Evolutionary conservation across 306 rosid species (phyloP).

Genomic region (Pterocarpus macrocarpus): DNA sequence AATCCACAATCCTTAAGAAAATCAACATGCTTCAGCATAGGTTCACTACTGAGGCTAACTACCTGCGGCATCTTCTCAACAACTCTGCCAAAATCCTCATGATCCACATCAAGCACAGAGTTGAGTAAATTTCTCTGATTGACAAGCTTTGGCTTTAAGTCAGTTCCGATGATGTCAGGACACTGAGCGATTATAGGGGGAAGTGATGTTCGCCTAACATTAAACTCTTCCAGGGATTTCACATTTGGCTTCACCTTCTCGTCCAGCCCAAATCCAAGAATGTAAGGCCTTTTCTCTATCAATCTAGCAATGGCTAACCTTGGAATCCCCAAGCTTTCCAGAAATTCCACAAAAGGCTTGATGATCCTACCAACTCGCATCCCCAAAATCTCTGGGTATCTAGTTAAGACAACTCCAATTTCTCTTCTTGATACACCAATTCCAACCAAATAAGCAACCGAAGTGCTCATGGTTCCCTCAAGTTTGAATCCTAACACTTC

Average conservation of each 20-base stretch:
- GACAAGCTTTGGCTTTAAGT: conserved; percentile 72
- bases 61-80: conserved; percentile 97
- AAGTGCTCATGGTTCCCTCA: conserved; percentile 99
- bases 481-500: conserved; percentile 93
- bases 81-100: conserved; percentile 77
- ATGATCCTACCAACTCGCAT: conserved; percentile 92
- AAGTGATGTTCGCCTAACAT: conserved; percentile 64
- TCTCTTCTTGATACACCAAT: conserved; percentile 93
- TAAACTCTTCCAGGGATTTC: conserved; percentile 78
- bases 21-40: conserved; percentile 80
- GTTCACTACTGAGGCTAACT: conserved; percentile 73
- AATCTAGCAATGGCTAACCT: conserved; percentile 87
- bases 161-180: conserved; percentile 87
- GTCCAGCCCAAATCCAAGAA: conserved; percentile 82
- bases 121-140: conserved; percentile 69
- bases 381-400: conserved; percentile 90
- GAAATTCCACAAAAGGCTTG: conserved; percentile 93
- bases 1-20: conserved; percentile 82
- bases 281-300: conserved; percentile 87
- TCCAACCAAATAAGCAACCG: conserved; percentile 91
- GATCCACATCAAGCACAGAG: conserved; percentile 65
- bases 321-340: conserved; percentile 88
- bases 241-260: conserved; percentile 86
- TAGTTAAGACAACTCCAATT: conserved; percentile 83
- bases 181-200: conserved; percentile 84